These are phyloP conservation scores for Alternaria alternata DNA, from an alignment of 2,329 filamentous ascomycete species.

Conservation along the genomic window DNA sequence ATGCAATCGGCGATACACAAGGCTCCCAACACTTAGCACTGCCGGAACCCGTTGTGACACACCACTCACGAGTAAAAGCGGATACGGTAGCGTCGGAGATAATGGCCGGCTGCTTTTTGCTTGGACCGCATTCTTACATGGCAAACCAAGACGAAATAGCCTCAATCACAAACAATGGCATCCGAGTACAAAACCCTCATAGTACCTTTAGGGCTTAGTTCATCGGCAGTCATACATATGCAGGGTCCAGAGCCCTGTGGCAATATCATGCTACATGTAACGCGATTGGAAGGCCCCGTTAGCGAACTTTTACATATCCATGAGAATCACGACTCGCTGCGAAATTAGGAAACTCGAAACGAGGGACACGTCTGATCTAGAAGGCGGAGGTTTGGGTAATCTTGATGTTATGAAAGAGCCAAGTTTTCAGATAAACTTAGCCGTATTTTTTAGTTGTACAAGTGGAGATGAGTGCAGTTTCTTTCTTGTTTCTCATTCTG, in stretches of 20 bases:
- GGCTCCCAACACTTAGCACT: not conserved
- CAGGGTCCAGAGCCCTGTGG: constrained; percentile 1
- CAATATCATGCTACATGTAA: not conserved
- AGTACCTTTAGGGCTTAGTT: not conserved
- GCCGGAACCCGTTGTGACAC: not conserved
- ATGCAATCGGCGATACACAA: not conserved
- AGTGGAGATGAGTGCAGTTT: not conserved
- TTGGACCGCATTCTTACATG: not conserved
- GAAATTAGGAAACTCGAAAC: constrained; percentile 11
- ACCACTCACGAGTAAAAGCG: not conserved
- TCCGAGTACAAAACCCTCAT: not conserved
- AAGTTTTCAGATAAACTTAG: not conserved
- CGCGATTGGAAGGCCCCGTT: not conserved
- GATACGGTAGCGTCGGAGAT: not conserved
- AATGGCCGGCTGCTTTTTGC: not conserved
- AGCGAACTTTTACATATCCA: constrained; percentile 3
- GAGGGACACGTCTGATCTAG: not conserved
- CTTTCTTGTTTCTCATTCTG: not conserved
- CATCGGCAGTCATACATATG: not conserved
- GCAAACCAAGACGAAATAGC: not conserved
- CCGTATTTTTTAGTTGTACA: not conserved
- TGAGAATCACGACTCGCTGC: not conserved
- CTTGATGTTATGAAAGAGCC: not conserved
- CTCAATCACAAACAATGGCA: not conserved
- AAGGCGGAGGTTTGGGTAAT: constrained; percentile 2